These are phyloP conservation scores for Coleophoma eucalyptorum DNA, from an alignment of 2,329 filamentous ascomycete species.

Conservation along the genomic window DNA sequence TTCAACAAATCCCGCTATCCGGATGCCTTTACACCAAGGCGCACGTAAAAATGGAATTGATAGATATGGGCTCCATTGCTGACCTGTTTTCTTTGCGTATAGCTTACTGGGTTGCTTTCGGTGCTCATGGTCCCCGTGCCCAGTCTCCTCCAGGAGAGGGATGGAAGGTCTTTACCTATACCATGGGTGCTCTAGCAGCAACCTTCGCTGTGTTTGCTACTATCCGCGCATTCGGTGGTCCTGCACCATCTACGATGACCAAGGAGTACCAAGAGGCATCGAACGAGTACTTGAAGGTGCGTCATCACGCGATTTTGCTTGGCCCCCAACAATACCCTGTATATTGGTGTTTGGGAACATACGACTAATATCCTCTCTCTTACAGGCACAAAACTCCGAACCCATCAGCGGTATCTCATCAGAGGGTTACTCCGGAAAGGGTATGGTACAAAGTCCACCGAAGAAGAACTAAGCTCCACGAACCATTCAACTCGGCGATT, in stretches of 20 bases:
- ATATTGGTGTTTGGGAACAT: no score
- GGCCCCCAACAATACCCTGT: no score
- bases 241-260: slow-evolving; percentile 81
- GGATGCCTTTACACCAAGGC: no score
- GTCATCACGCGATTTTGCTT: background rate
- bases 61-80: no score
- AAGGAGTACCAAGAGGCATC: slow-evolving; percentile 95
- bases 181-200: slow-evolving; percentile 61
- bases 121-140: slow-evolving; percentile 89
- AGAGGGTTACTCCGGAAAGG: slow-evolving; percentile 73
- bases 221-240: slow-evolving; percentile 69
- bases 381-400: slow-evolving; percentile 77
- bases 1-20: background rate
- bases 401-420: slow-evolving; percentile 81
- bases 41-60: no score
- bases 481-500: background rate
- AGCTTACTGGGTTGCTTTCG: slow-evolving; percentile 99
- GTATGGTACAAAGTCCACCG: slow-evolving; percentile 61
- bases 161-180: slow-evolving; percentile 73
- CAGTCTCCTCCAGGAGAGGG: slow-evolving; percentile 78
- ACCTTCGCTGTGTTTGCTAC: slow-evolving; percentile 68
- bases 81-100: slow-evolving; percentile 20
- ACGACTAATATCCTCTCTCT: no score
- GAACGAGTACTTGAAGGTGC: slow-evolving; percentile 89
- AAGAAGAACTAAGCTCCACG: slow-evolving; percentile 21